Conservation (phyloP, 305 asterid genomes). For the Salvia sclarea region DNA sequence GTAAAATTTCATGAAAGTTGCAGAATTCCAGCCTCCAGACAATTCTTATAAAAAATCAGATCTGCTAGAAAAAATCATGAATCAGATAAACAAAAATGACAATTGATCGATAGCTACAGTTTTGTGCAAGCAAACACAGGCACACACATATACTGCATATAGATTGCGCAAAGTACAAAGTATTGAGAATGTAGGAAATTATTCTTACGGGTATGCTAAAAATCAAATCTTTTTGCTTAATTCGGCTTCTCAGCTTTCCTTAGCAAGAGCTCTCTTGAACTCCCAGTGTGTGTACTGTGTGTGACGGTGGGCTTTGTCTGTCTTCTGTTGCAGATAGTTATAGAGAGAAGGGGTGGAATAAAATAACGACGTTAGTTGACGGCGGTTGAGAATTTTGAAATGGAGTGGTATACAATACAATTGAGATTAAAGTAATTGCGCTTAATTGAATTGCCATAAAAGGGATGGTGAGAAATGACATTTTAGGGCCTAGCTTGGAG, state of each 20-base stretch:
- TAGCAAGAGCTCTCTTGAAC: conserved; percentile 27
- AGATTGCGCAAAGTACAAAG: not conserved
- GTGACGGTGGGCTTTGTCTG: conserved; percentile 36
- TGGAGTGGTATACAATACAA: conserved; percentile 22
- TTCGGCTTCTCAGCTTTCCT: conserved; percentile 27
- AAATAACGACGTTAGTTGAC: conserved; percentile 52
- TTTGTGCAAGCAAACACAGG: not conserved
- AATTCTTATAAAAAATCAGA: conserved; percentile 29
- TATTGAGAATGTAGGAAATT: conserved; percentile 25
- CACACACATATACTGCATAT: no score
- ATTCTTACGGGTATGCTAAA: conserved; percentile 28
- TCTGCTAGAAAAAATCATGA: conserved; percentile 19
- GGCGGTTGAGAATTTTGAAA: conserved; percentile 46
- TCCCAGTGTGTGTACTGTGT: conserved; percentile 30
- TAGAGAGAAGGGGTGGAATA: conserved; percentile 29
- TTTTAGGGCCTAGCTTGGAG: conserved; percentile 30
- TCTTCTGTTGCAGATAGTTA: conserved; percentile 41
- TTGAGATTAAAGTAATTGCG: conserved; percentile 15
- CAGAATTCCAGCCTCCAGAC: not conserved
- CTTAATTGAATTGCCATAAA: conserved; percentile 10
- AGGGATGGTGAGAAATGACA: conserved; percentile 24
- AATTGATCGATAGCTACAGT: conserved; percentile 29
- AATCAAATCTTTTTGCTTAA: conserved; percentile 7
- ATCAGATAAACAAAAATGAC: not conserved
- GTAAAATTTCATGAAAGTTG: not conserved